Conservation (phyloP, 1,284 basidiomycete species). For the Microbotryum saponariae region DNA sequence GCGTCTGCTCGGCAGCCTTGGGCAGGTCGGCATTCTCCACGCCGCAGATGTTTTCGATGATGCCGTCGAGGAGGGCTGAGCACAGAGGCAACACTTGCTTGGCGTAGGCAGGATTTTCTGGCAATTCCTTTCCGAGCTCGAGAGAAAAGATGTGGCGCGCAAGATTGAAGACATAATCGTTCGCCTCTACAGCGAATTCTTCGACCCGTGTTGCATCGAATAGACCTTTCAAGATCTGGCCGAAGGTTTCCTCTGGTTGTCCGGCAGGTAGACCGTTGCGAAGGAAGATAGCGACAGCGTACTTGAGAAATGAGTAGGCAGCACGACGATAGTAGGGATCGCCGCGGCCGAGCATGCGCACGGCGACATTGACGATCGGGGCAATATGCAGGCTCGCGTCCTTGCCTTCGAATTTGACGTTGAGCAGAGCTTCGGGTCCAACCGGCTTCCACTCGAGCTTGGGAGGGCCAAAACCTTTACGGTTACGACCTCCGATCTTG, state of each 20-base stretch:
- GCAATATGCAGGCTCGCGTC: slow-evolving; percentile 58
- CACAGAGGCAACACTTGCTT: slow-evolving; percentile 49
- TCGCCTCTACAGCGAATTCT: slow-evolving; percentile 62
- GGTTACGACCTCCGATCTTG: slow-evolving; percentile 91
- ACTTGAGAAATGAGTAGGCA: slow-evolving; percentile 72
- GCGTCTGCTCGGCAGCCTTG: slow-evolving; percentile 27
- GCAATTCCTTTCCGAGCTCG: slow-evolving; percentile 43
- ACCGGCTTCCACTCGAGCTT: slow-evolving; percentile 62
- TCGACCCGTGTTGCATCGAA: slow-evolving; percentile 68
- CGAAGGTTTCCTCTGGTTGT: slow-evolving; percentile 69
- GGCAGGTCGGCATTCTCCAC: slow-evolving; percentile 30
- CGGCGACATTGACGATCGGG: slow-evolving; percentile 65
- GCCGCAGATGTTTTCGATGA: slow-evolving; percentile 65
- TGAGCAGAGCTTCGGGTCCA: slow-evolving; percentile 60
- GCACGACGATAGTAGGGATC: slow-evolving; percentile 59
- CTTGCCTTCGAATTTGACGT: slow-evolving; percentile 66
- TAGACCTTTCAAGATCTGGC: slow-evolving; percentile 62
- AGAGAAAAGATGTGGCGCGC: slow-evolving; percentile 57
- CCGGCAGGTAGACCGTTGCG: slow-evolving; percentile 49
- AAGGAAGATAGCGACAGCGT: slow-evolving; percentile 62
- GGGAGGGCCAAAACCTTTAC: slow-evolving; percentile 76
- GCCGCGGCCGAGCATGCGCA: slow-evolving; percentile 57
- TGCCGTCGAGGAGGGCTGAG: slow-evolving; percentile 57
- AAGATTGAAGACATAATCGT: slow-evolving; percentile 58
- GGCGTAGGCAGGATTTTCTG: slow-evolving; percentile 49